Conservation (phyloP, 768 basidiomycete species). For the Agaricus blazei region DNA sequence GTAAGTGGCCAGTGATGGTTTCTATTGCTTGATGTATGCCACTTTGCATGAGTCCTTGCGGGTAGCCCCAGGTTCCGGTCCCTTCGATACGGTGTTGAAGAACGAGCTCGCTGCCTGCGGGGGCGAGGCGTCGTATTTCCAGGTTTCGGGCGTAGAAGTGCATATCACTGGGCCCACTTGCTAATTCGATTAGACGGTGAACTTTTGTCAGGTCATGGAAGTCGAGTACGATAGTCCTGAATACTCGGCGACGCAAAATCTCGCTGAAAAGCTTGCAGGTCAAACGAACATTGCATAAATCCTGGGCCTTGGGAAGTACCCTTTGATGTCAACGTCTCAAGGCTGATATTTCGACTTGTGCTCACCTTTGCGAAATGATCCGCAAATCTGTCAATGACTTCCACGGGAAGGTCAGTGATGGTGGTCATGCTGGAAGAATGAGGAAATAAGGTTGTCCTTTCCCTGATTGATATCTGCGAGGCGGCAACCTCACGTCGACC, state of each 20-base stretch:
- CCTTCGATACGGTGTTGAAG: neutral
- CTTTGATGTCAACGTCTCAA: no score
- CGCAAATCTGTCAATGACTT: neutral
- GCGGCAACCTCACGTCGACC: no score
- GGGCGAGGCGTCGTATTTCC: conserved; percentile 1
- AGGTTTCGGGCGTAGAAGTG: neutral
- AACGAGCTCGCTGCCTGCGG: neutral
- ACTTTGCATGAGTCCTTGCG: neutral
- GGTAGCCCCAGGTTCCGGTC: neutral
- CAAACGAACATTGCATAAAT: neutral
- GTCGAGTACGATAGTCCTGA: neutral
- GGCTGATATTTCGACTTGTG: no score
- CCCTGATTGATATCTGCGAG: no score
- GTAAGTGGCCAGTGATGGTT: neutral
- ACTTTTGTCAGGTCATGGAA: neutral
- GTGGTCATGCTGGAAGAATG: neutral
- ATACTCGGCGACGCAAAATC: neutral
- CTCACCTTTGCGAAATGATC: neutral
- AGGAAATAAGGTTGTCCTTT: no score
- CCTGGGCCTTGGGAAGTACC: neutral
- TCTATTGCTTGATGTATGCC: neutral
- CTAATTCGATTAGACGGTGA: neutral
- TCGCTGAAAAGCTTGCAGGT: neutral
- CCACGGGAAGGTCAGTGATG: neutral
- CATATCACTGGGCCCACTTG: neutral